Evolutionary conservation across 2,329 filamentous ascomycete species (phyloP).

Genomic region (Botryotinia calthae): DNA sequence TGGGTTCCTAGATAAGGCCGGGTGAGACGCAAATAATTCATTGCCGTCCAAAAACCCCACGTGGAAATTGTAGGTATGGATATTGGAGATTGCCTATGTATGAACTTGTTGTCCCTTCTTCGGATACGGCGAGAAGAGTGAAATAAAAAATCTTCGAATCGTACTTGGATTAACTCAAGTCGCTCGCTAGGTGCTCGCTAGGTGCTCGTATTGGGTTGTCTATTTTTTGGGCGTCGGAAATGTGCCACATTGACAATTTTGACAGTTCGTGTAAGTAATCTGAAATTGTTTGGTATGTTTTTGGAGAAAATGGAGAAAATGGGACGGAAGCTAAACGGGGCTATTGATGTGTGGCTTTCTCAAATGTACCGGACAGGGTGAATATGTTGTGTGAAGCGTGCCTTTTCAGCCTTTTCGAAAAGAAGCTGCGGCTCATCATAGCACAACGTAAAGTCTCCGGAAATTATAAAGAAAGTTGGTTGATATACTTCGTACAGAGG

Average conservation of each 20-base stretch:
- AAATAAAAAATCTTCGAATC: background rate
- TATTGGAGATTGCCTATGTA: background rate
- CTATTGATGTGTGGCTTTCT: slow-evolving; percentile 6
- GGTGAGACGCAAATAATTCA: background rate
- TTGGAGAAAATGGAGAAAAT: background rate
- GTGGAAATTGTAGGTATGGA: slow-evolving; percentile 10
- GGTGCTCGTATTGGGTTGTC: background rate
- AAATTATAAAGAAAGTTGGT: background rate
- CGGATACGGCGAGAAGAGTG: background rate
- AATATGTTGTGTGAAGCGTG: background rate
- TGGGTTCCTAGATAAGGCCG: background rate
- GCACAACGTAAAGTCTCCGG: background rate
- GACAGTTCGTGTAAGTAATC: background rate
- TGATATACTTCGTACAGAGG: slow-evolving; percentile 1
- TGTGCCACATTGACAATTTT: slow-evolving; percentile 1
- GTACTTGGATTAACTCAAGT: background rate
- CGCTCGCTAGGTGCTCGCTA: background rate
- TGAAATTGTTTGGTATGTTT: background rate
- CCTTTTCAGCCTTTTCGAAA: background rate
- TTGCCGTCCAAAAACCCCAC: slow-evolving; percentile 9
- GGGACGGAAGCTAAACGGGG: background rate
- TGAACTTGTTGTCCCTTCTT: background rate
- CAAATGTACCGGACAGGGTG: background rate
- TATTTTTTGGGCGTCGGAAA: background rate
- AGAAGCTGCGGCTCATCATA: slow-evolving; percentile 5